These are phyloP conservation scores for Peltaster fructicola DNA, from an alignment of 2,329 filamentous ascomycete genomes.

Conservation along the genomic window DNA sequence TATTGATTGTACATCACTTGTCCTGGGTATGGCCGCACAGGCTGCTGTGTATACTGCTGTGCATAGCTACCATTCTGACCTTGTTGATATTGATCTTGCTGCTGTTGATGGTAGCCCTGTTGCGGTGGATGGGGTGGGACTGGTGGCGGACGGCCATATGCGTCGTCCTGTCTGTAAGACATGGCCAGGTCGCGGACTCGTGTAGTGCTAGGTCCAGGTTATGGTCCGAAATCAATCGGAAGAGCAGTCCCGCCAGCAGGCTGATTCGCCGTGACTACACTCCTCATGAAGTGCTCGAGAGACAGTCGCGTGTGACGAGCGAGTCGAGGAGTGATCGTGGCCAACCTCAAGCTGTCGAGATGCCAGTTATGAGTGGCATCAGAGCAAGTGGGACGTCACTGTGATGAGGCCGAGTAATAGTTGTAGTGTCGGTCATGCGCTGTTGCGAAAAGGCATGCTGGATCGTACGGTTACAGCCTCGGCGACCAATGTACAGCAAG, in stretches of 20 bases:
- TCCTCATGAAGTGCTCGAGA: no score
- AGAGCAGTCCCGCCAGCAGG: conserved; percentile 8
- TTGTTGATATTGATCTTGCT: conserved; percentile 10
- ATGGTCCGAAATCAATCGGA: conserved; percentile 20
- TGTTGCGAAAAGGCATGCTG: no score
- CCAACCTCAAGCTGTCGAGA: no score
- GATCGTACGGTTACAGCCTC: no score
- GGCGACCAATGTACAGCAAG: no score
- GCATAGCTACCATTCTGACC: conserved; percentile 12
- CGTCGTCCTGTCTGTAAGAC: conserved; percentile 39
- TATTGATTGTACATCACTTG: conserved; percentile 10
- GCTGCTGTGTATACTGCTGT: conserved; percentile 7
- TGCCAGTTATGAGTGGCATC: no score
- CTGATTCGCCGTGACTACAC: no score
- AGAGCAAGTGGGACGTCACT: no score
- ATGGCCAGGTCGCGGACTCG: conserved; percentile 19
- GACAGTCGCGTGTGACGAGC: no score
- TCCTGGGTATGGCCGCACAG: conserved; percentile 9
- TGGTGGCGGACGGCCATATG: conserved; percentile 20
- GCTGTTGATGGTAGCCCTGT: conserved; percentile 10
- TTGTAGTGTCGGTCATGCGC: no score
- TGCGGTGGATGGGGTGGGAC: conserved; percentile 7
- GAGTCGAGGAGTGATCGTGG: no score
- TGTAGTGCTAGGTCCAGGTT: conserved; percentile 12
- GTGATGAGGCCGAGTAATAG: no score